phyloP scores from a whole-genome alignment of 1,284 basidiomycete species.

The Sparassis latifolia region DNA sequence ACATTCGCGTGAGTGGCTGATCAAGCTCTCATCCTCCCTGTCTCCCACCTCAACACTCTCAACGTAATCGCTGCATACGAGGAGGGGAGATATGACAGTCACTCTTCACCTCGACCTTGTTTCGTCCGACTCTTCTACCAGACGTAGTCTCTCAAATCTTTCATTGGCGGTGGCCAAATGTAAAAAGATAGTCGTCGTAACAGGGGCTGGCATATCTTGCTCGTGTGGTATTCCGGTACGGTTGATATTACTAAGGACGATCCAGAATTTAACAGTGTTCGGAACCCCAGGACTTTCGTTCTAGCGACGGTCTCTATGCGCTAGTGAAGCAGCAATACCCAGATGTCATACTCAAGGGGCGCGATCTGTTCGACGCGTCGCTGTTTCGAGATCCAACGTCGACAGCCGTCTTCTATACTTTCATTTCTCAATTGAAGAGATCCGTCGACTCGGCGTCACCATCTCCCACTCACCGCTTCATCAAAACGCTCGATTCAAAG shows the following conservation, averaged over 20 bases:
- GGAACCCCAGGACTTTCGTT: constrained; percentile 74
- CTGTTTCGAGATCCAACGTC: constrained; percentile 83
- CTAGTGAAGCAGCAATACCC: constrained; percentile 84
- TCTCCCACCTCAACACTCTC: neutral
- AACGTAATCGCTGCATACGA: too few species aligned
- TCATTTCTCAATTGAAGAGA: constrained; percentile 85
- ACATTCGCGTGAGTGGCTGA: constrained; percentile 2
- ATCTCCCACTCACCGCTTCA: constrained; percentile 83
- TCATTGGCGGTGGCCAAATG: constrained; percentile 75
- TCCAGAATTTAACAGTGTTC: neutral
- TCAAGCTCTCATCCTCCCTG: neutral
- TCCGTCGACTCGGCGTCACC: constrained; percentile 79
- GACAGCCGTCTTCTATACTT: constrained; percentile 88
- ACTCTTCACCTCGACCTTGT: constrained; percentile 47
- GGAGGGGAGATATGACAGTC: constrained; percentile 25
- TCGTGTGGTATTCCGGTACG: constrained; percentile 88
- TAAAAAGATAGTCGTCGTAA: constrained; percentile 82
- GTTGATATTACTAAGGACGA: neutral
- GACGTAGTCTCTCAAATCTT: constrained; percentile 57
- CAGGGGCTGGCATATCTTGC: constrained; percentile 90
- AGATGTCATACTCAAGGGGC: constrained; percentile 78
- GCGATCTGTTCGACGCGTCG: constrained; percentile 85
- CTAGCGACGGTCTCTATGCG: constrained; percentile 81
- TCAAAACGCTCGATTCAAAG: constrained; percentile 79
- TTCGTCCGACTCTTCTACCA: constrained; percentile 40